Evolutionary conservation across 495 filamentous ascomycete species (phyloP).

Genomic region (Daldinia caldariorum): DNA sequence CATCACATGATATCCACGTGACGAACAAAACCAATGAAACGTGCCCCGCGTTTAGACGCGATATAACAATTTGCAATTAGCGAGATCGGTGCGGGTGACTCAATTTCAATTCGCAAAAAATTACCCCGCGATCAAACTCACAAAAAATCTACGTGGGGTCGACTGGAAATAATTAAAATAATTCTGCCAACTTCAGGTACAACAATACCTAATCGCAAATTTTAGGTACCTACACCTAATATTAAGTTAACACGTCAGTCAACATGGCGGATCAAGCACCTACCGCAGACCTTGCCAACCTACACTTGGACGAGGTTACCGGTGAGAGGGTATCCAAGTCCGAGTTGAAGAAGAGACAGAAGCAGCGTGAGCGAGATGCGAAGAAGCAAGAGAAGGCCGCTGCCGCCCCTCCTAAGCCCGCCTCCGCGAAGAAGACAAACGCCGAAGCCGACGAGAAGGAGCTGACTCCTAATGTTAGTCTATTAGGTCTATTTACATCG

Average conservation of each 20-base stretch:
- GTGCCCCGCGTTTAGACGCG: constrained; percentile 13
- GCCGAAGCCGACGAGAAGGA: constrained; percentile 76
- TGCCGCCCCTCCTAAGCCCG: constrained; percentile 70
- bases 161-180: not conserved
- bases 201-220: not conserved
- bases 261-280: constrained; percentile 34
- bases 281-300: constrained; percentile 71
- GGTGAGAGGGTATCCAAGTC: constrained; percentile 87
- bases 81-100: constrained; percentile 28
- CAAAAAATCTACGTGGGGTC: constrained; percentile 19
- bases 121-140: constrained; percentile 38
- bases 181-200: not conserved
- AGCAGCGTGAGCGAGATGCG: constrained; percentile 84
- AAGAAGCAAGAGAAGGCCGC: constrained; percentile 90
- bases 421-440: constrained; percentile 71
- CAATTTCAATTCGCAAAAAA: constrained; percentile 31
- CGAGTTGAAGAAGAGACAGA: constrained; percentile 94
- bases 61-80: constrained; percentile 27
- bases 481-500: too few relatives aligned
- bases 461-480: constrained; percentile 80
- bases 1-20: constrained; percentile 26
- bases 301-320: constrained; percentile 84
- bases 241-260: too few relatives aligned
- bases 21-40: not conserved
- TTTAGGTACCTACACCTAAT: not conserved